Evolutionary conservation across 495 filamentous ascomycete species (phyloP).

Genomic region (Friedmanniomyces simplex): DNA sequence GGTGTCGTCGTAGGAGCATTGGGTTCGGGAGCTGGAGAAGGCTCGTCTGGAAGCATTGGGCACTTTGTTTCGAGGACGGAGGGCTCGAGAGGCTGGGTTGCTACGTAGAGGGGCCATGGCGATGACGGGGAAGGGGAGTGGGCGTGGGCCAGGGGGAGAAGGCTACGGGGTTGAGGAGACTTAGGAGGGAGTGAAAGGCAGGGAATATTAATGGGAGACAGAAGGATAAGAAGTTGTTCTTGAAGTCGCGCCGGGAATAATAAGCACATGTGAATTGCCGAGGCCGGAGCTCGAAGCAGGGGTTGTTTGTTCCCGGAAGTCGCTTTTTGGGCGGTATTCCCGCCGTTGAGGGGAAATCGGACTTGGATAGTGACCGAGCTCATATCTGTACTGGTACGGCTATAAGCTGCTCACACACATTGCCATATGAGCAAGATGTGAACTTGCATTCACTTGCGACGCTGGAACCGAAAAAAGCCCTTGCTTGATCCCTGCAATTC

Average conservation of each 20-base stretch:
- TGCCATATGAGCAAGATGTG: no score
- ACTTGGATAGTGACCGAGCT: no score
- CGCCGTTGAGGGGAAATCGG: no score
- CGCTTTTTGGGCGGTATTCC: neutral
- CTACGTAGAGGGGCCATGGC: neutral
- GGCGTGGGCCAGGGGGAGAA: neutral
- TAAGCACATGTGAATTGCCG: neutral
- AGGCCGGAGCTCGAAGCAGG: neutral
- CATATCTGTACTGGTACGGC: no score
- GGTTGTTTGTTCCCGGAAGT: neutral
- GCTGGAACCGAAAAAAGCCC: neutral
- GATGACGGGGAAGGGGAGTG: neutral
- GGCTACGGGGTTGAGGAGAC: neutral
- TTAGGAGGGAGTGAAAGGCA: neutral
- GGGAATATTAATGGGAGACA: neutral
- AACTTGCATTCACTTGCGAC: neutral
- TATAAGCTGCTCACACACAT: no score
- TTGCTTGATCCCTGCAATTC: neutral
- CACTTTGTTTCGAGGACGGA: neutral
- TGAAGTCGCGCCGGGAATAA: slow-evolving; percentile 2
- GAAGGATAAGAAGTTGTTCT: neutral
- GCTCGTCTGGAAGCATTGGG: slow-evolving; percentile 3
- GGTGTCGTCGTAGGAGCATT: slow-evolving; percentile 48
- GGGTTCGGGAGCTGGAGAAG: slow-evolving; percentile 5
- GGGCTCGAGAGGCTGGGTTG: neutral